Evolutionary conservation across 2,329 filamentous ascomycete species (phyloP).

Genomic region (Fusarium sp.): DNA sequence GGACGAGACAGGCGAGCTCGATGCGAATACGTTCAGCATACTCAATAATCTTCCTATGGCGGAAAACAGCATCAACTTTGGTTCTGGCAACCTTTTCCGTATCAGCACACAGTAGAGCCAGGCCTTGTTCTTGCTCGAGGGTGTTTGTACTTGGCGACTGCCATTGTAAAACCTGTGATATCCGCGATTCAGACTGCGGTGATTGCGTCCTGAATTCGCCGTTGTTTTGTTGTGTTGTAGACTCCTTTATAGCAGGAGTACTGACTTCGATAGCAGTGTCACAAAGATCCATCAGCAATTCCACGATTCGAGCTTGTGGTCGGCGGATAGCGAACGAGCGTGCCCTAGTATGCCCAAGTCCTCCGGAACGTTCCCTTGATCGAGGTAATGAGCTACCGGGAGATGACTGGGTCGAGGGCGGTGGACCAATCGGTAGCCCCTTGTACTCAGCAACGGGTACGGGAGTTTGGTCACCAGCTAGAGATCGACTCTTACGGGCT

Average conservation of each 20-base stretch:
- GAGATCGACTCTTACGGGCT: conserved; percentile 75
- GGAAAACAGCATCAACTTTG: conserved; percentile 93
- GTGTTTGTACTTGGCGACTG: conserved; percentile 93
- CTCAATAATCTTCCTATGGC: conserved; percentile 92
- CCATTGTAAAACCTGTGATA: conserved; percentile 96
- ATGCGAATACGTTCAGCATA: conserved; percentile 96
- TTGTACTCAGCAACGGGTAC: conserved; percentile 83
- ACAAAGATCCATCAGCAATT: conserved; percentile 92
- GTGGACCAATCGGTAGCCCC: conserved; percentile 83
- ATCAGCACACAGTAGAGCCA: conserved; percentile 88
- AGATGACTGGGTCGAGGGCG: conserved; percentile 77
- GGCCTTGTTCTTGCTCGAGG: conserved; percentile 90
- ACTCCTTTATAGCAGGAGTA: conserved; percentile 91
- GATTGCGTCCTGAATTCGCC: conserved; percentile 93
- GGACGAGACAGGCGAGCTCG: conserved; percentile 91
- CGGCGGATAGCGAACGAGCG: conserved; percentile 92
- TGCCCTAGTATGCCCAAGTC: conserved; percentile 82
- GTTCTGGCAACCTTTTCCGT: conserved; percentile 85
- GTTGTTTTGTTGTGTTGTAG: conserved; percentile 68
- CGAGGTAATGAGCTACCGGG: conserved; percentile 78
- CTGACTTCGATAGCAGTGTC: conserved; percentile 96
- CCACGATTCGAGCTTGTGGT: conserved; percentile 92
- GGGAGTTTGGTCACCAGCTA: conserved; percentile 65
- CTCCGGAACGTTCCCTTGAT: conserved; percentile 78
- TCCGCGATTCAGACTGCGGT: conserved; percentile 93